Conservation (phyloP, 129 eudicot species). For the Pittosporum tobira region DNA sequence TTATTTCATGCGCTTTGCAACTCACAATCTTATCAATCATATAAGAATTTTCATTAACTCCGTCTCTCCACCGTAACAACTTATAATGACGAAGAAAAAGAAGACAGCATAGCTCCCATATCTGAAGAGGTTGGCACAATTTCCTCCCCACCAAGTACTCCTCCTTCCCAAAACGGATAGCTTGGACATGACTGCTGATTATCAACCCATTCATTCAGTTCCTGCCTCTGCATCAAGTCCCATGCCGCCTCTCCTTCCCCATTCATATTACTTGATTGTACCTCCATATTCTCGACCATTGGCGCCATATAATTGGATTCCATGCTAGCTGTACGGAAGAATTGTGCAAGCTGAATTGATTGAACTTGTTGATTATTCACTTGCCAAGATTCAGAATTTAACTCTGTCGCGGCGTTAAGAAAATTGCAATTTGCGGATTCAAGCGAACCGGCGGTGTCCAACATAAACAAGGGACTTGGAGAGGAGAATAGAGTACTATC, state of each 20-base stretch:
- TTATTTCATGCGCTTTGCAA: too few species aligned
- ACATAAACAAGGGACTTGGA: conserved; percentile 49
- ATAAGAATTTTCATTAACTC: too few species aligned
- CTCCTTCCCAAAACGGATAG: conserved; percentile 60
- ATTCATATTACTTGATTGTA: conserved; percentile 20
- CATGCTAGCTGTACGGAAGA: conserved; percentile 16
- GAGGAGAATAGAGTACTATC: conserved; percentile 32
- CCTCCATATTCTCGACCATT: conserved; percentile 42
- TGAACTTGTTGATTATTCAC: conserved; percentile 24
- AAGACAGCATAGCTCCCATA: conserved; percentile 46
- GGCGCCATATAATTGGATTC: conserved; percentile 44
- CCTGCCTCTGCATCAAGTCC: conserved; percentile 43
- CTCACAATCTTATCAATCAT: conserved; percentile 4
- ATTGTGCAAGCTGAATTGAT: conserved; percentile 26
- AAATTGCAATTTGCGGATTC: conserved; percentile 22
- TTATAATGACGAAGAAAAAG: conserved; percentile 53
- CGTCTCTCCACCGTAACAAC: too few species aligned
- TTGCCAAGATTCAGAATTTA: conserved; percentile 36
- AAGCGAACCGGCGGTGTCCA: conserved; percentile 37
- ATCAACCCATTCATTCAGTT: conserved; percentile 62
- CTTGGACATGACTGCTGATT: conserved; percentile 38
- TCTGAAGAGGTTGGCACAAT: conserved; percentile 35
- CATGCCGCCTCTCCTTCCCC: conserved; percentile 31
- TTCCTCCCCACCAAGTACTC: conserved; percentile 36
- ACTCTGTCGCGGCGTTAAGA: conserved; percentile 20